Conservation (phyloP, 2,329 filamentous ascomycete species). For the Colletotrichum sp. region DNA sequence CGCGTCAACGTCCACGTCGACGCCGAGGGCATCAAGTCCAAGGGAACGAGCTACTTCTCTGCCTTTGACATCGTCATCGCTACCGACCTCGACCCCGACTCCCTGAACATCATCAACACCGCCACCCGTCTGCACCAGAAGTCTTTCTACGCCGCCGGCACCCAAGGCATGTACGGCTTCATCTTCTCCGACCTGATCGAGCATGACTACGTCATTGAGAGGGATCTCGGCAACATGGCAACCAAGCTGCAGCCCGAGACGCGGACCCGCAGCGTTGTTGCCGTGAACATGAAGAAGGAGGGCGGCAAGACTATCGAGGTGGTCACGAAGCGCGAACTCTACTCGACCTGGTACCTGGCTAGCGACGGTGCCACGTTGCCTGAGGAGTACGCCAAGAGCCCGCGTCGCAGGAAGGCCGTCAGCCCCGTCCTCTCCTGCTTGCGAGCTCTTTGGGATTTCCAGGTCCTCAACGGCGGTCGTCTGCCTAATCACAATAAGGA, state of each 20-base stretch:
- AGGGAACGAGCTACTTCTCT: slow-evolving; percentile 76
- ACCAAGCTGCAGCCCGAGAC: slow-evolving; percentile 70
- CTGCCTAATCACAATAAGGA: slow-evolving; percentile 60
- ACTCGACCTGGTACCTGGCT: slow-evolving; percentile 86
- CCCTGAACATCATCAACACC: slow-evolving; percentile 82
- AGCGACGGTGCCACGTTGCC: slow-evolving; percentile 76
- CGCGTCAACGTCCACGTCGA: slow-evolving; percentile 80
- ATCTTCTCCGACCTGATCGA: slow-evolving; percentile 92
- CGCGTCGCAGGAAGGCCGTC: slow-evolving; percentile 75
- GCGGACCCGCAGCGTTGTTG: slow-evolving; percentile 76
- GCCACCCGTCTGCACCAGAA: slow-evolving; percentile 78
- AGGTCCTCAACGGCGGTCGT: slow-evolving; percentile 59
- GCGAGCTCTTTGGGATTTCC: slow-evolving; percentile 89
- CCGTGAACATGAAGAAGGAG: slow-evolving; percentile 73
- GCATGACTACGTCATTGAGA: slow-evolving; percentile 89
- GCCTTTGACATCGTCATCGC: slow-evolving; percentile 87
- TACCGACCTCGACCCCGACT: slow-evolving; percentile 80
- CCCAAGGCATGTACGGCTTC: slow-evolving; percentile 92
- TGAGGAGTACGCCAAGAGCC: slow-evolving; percentile 68
- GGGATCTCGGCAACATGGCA: slow-evolving; percentile 77
- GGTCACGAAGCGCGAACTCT: slow-evolving; percentile 90
- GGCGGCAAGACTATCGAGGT: slow-evolving; percentile 77
- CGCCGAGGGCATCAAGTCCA: slow-evolving; percentile 67
- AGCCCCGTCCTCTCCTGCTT: slow-evolving; percentile 85
- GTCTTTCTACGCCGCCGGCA: slow-evolving; percentile 87